These are phyloP conservation scores for Oryza glumipatula DNA, from an alignment of 176 grass and related monocot species.

Conservation along the genomic window DNA sequence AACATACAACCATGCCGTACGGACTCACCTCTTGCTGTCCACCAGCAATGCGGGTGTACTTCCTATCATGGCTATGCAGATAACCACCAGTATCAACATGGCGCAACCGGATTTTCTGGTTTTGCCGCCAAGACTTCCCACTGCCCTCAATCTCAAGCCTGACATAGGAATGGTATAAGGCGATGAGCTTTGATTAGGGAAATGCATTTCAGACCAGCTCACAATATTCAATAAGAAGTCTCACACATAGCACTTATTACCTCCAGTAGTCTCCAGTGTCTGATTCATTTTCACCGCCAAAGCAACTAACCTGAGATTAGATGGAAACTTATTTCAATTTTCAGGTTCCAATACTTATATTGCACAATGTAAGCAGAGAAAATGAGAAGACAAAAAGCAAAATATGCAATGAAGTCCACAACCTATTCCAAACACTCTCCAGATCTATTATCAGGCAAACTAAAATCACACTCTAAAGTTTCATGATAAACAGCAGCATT, in stretches of 20 bases:
- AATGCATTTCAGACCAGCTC: neutral
- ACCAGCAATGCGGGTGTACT: constrained; percentile 86
- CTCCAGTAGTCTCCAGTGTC: constrained; percentile 95
- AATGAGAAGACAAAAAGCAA: neutral
- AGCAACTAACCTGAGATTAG: constrained; percentile 81
- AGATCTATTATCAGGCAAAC: neutral
- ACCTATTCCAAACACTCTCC: constrained; percentile 2
- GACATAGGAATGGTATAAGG: constrained; percentile 1
- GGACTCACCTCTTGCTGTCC: constrained; percentile 90
- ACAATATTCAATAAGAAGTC: neutral
- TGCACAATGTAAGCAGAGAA: neutral
- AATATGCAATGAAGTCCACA: neutral
- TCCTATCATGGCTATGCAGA: constrained; percentile 92
- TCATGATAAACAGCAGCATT: constrained; percentile 1
- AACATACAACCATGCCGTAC: neutral
- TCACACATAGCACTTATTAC: constrained; percentile 48
- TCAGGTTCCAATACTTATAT: neutral
- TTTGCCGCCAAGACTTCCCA: constrained; percentile 74
- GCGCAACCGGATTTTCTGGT: constrained; percentile 69
- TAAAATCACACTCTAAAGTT: constrained; percentile 6
- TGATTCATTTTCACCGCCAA: constrained; percentile 76
- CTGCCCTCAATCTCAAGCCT: constrained; percentile 81
- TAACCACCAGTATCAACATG: constrained; percentile 86
- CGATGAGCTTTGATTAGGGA: constrained; percentile 20
- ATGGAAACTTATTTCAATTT: constrained; percentile 18